Conservation (phyloP, 2,329 filamentous ascomycete genomes). For the Aureobasidium musti region DNA sequence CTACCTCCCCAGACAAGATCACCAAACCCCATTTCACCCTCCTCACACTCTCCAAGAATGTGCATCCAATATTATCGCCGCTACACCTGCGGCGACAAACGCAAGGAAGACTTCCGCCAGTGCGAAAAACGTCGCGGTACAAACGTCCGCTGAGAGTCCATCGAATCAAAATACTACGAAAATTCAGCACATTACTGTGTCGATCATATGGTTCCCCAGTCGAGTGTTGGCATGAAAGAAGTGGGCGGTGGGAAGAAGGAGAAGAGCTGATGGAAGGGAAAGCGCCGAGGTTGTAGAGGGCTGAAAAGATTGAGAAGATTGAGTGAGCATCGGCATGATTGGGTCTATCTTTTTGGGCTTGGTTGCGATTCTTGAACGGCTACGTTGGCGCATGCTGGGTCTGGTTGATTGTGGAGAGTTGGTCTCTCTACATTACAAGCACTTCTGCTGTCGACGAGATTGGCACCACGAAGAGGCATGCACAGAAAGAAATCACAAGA, state of each 20-base stretch:
- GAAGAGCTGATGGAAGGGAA: not conserved
- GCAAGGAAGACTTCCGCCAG: slow-evolving; percentile 7
- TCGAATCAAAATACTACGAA: not conserved
- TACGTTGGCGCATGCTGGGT: not conserved
- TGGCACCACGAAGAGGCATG: not conserved
- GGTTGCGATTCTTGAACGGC: not conserved
- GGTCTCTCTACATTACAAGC: not conserved
- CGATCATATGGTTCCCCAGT: not conserved
- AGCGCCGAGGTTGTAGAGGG: not conserved
- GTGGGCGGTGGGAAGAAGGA: not conserved
- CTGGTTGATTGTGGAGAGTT: too few relatives aligned
- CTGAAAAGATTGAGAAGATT: not conserved
- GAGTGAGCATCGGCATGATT: not conserved
- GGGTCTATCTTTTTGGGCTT: not conserved
- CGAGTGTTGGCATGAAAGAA: not conserved
- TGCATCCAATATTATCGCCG: slow-evolving; percentile 1
- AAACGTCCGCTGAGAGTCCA: not conserved
- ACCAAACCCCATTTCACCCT: not conserved
- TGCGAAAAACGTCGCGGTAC: not conserved
- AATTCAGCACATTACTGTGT: not conserved
- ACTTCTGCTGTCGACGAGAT: not conserved
- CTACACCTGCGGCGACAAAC: slow-evolving; percentile 5
- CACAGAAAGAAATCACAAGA: not conserved
- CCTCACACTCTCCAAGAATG: not conserved
- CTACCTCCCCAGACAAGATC: not conserved